Percentiles rank a stretch among this genome's conserved stretches.
Evolutionary conservation across 805 yeast species (phyloP).

Genomic region (Alloascoidea africana): DNA sequence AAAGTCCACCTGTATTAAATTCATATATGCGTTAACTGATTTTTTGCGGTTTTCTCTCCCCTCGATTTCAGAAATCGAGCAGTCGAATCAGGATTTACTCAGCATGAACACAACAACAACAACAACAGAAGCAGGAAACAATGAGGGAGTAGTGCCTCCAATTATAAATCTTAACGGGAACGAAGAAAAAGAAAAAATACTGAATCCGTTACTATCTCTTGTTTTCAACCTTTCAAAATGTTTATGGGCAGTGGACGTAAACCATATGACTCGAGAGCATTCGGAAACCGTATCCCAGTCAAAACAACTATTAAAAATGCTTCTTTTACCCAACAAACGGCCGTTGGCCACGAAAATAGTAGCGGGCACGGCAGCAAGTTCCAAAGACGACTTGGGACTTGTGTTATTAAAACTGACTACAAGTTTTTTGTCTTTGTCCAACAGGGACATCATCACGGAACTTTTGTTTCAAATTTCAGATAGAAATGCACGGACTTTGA

Average conservation of each 20-base stretch:
- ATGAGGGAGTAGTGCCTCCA: no score
- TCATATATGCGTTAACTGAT: not conserved
- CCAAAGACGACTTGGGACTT: not conserved
- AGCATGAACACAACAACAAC: not conserved
- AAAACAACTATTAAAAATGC: not conserved
- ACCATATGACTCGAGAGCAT: not conserved
- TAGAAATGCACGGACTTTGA: constrained; percentile 5
- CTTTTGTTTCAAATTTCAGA: not conserved
- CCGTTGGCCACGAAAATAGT: not conserved
- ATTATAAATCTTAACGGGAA: no score
- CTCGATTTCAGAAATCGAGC: not conserved
- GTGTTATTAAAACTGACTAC: not conserved
- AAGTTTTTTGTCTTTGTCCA: not conserved
- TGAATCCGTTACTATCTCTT: not conserved
- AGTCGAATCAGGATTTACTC: not conserved
- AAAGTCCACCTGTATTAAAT: not conserved
- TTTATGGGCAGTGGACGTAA: not conserved
- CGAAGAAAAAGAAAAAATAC: not conserved
- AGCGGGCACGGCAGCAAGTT: not conserved
- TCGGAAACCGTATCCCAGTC: not conserved
- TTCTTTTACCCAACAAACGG: not conserved
- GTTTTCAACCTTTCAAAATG: not conserved
- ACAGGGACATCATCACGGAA: not conserved
- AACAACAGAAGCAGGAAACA: not conserved
- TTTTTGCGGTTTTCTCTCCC: not conserved